phyloP scores from a whole-genome alignment of 176 grass and related monocot species.

The Hordeum vulgare region MorexV3_pseudomolecules_assembly NC_058522.1:472882689-472883188 shows the following conservation, averaged over 20 bases:
- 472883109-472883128: background rate
- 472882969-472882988: slow-evolving; percentile 18
- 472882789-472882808: background rate
- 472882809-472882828: background rate
- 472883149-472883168: too few relatives aligned
- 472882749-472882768: background rate
- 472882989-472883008: slow-evolving; percentile 17
- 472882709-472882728: slow-evolving; percentile 47
- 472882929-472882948: too few relatives aligned
- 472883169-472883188: background rate
- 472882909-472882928: slow-evolving; percentile 1
- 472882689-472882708: slow-evolving; percentile 23
- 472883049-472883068: background rate
- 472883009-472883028: background rate
- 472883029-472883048: background rate
- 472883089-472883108: slow-evolving; percentile 12
- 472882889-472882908: slow-evolving; percentile 24
- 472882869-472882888: background rate
- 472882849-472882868: background rate
- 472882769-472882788: background rate
- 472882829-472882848: background rate
- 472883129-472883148: too few relatives aligned
- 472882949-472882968: background rate
- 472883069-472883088: slow-evolving; percentile 23
- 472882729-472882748: slow-evolving; percentile 7